A percentile compares a stretch with the other conserved stretches of the same genome.
phyloP scores from a whole-genome alignment of 164 flowering plant genomes.

The Echeveria elegans region DNA sequence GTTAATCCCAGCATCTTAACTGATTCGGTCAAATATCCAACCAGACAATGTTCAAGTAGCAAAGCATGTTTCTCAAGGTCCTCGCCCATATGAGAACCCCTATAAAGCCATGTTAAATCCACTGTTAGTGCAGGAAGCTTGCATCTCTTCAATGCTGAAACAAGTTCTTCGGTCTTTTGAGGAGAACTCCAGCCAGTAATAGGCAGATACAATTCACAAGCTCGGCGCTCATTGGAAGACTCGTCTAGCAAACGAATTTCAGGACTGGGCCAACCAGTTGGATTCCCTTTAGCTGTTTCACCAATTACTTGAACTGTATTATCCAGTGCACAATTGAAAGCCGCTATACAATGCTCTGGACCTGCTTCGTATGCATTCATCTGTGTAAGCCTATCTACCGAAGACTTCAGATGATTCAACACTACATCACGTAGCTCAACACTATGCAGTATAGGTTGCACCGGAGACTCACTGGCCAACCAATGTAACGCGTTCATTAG shows the following conservation, averaged over 20 bases:
- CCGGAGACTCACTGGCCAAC: slow-evolving; percentile 64
- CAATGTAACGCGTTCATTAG: slow-evolving; percentile 65
- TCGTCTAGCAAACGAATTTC: slow-evolving; percentile 56
- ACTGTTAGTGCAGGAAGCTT: slow-evolving; percentile 50
- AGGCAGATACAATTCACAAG: slow-evolving; percentile 41
- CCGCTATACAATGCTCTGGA: slow-evolving; percentile 56
- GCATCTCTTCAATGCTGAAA: slow-evolving; percentile 28
- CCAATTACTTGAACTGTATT: slow-evolving; percentile 32
- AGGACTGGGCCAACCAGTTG: slow-evolving; percentile 74
- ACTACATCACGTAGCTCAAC: slow-evolving; percentile 52
- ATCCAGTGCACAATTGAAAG: slow-evolving; percentile 71
- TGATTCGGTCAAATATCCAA: slow-evolving; percentile 44
- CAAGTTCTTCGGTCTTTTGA: slow-evolving; percentile 29
- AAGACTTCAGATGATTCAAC: slow-evolving; percentile 34
- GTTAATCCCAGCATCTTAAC: slow-evolving; percentile 42
- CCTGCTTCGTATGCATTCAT: slow-evolving; percentile 27
- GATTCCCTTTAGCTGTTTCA: slow-evolving; percentile 40
- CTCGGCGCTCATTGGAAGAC: slow-evolving; percentile 28
- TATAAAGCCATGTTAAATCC: slow-evolving; percentile 36
- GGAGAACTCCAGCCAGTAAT: slow-evolving; percentile 59
- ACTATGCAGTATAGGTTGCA: slow-evolving; percentile 41
- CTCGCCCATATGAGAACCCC: not conserved
- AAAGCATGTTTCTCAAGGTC: slow-evolving; percentile 4
- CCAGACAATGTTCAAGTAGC: slow-evolving; percentile 46
- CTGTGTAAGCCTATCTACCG: slow-evolving; percentile 32